Conservation (phyloP, 2,329 filamentous ascomycete species). For the Seiridium cupressi region DNA sequence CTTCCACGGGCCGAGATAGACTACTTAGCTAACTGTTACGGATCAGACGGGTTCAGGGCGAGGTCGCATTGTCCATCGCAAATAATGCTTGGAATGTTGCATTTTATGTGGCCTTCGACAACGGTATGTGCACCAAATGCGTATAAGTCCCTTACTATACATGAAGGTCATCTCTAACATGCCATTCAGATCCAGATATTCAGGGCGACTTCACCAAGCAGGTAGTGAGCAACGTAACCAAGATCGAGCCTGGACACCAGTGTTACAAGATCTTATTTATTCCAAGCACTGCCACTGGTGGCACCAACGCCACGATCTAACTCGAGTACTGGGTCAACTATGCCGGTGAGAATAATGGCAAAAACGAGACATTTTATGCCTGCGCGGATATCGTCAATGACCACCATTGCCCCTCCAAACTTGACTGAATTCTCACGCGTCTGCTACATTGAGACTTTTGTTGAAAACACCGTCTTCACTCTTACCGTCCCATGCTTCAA, state of each 20-base stretch:
- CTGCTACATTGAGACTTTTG: constrained; percentile 26
- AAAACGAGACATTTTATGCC: constrained; percentile 34
- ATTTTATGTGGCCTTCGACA: constrained; percentile 45
- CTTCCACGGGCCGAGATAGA: no score
- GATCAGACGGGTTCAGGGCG: constrained; percentile 40
- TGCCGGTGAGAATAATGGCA: constrained; percentile 26
- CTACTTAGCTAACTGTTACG: no score
- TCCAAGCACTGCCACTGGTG: constrained; percentile 22
- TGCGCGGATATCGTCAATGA: constrained; percentile 34
- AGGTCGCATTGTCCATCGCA: constrained; percentile 48
- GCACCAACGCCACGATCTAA: constrained; percentile 34
- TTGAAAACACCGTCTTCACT: constrained; percentile 26
- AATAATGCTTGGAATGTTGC: constrained; percentile 50
- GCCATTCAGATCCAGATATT: constrained; percentile 21
- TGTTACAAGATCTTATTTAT: constrained; percentile 31
- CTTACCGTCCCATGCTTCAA: constrained; percentile 35
- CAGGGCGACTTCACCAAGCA: constrained; percentile 31
- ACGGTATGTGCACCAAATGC: constrained; percentile 30
- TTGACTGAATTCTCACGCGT: background rate
- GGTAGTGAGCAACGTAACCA: constrained; percentile 25
- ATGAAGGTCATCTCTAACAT: background rate
- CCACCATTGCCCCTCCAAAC: background rate
- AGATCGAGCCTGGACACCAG: constrained; percentile 33
- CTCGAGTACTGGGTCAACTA: constrained; percentile 32
- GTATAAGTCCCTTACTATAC: background rate